A percentile compares a stretch with the other conserved stretches of the same genome.
Conservation (phyloP, 2,329 filamentous ascomycete genomes). For the Ploettnerulaceae sp. region DNA sequence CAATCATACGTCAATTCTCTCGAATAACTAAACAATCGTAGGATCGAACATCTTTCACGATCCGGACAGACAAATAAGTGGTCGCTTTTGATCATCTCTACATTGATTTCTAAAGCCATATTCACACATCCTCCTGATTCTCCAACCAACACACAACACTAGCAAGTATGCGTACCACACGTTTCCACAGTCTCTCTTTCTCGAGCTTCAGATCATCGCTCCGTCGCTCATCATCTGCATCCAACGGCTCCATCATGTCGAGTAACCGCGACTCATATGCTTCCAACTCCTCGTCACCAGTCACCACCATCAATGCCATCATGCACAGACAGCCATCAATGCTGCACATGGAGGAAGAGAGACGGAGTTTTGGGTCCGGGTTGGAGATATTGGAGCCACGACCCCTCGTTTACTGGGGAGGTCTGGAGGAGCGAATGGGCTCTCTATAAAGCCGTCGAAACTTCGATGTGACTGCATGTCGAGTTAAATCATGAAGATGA, state of each 20-base stretch:
- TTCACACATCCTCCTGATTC: slow-evolving; percentile 2
- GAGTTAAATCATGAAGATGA: background rate
- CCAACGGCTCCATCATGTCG: slow-evolving; percentile 28
- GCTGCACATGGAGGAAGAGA: slow-evolving; percentile 54
- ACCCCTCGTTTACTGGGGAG: slow-evolving; percentile 59
- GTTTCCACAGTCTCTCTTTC: slow-evolving; percentile 40
- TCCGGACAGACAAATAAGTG: background rate
- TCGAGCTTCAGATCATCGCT: slow-evolving; percentile 51
- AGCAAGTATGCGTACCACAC: slow-evolving; percentile 30
- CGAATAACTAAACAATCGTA: background rate
- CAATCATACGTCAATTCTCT: background rate
- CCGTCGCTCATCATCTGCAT: slow-evolving; percentile 44
- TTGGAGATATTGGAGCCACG: slow-evolving; percentile 56
- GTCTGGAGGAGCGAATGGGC: slow-evolving; percentile 55
- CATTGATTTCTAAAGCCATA: background rate
- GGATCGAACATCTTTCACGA: slow-evolving; percentile 7
- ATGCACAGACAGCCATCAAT: slow-evolving; percentile 54
- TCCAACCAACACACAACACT: slow-evolving; percentile 4
- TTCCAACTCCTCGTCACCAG: slow-evolving; percentile 40
- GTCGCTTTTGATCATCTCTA: slow-evolving; percentile 7
- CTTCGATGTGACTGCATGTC: background rate
- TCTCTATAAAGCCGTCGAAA: slow-evolving; percentile 18
- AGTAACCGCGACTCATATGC: slow-evolving; percentile 36
- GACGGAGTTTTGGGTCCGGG: slow-evolving; percentile 46
- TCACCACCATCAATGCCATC: slow-evolving; percentile 53